These are phyloP conservation scores for Aspergillus fumigatiaffinis DNA, from an alignment of 2,329 filamentous ascomycete species.

Conservation along the genomic window DNA sequence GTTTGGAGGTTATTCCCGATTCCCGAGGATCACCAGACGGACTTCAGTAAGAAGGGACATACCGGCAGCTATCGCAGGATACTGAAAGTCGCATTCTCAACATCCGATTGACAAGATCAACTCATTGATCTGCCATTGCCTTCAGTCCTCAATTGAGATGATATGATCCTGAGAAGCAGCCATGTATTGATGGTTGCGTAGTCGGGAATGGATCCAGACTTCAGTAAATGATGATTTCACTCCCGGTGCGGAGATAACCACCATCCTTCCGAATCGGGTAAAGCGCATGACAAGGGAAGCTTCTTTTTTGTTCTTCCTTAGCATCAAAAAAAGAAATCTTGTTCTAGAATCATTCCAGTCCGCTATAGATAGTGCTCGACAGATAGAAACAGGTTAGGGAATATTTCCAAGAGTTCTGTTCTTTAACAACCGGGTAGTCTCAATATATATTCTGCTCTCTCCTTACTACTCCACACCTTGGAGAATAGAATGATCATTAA, in stretches of 20 bases:
- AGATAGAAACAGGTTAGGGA: background rate
- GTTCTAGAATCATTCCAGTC: background rate
- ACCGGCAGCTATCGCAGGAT: constrained; percentile 35
- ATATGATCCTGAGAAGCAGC: background rate
- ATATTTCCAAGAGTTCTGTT: background rate
- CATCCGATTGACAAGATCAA: background rate
- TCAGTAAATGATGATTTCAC: background rate
- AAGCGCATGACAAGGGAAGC: background rate
- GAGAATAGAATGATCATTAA: background rate
- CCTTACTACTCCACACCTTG: no score
- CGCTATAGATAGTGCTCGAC: no score
- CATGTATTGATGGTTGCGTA: background rate
- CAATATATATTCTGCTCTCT: no score
- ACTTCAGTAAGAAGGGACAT: constrained; percentile 1
- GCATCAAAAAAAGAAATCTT: background rate
- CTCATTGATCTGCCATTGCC: background rate
- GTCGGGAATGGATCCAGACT: background rate
- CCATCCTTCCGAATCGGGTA: background rate
- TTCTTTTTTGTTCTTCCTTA: background rate
- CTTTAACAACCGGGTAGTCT: background rate
- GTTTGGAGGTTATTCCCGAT: background rate
- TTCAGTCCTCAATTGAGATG: background rate
- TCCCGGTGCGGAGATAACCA: background rate
- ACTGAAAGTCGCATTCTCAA: constrained; percentile 32
- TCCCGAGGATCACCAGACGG: background rate